Conservation (phyloP, 2,329 filamentous ascomycete species). For the Geoglossum cookeanum region DNA sequence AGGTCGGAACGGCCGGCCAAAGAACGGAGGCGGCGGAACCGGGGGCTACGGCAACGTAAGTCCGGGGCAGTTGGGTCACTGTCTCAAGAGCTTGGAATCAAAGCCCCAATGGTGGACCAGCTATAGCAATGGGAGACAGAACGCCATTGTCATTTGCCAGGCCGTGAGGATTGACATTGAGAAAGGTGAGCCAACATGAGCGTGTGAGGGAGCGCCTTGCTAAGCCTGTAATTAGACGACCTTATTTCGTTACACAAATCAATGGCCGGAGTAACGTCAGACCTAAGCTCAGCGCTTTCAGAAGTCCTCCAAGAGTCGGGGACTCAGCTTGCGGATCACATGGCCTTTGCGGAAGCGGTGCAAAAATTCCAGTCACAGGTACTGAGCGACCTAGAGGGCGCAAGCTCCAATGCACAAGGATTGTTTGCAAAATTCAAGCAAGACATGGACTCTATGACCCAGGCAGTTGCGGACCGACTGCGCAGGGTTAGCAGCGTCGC, state of each 20-base stretch:
- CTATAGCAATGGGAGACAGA: slow-evolving; percentile 42
- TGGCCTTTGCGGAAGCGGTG: slow-evolving; percentile 17
- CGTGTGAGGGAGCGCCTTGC: not conserved
- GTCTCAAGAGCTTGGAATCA: slow-evolving; percentile 33
- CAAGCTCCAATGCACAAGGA: slow-evolving; percentile 12
- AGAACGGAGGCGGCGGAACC: slow-evolving; percentile 1
- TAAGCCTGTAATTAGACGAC: slow-evolving; percentile 15
- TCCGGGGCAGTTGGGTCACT: slow-evolving; percentile 23
- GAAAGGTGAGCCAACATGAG: slow-evolving; percentile 22
- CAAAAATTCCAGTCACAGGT: slow-evolving; percentile 17
- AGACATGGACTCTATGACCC: slow-evolving; percentile 11
- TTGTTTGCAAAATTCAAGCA: slow-evolving; percentile 14
- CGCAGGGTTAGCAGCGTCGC: slow-evolving; percentile 1
- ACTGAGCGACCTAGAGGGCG: slow-evolving; percentile 17
- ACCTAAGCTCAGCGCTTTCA: slow-evolving; percentile 19
- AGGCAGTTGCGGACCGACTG: slow-evolving; percentile 10
- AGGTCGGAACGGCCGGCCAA: slow-evolving; percentile 5
- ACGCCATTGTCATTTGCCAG: slow-evolving; percentile 42
- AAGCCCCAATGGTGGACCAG: slow-evolving; percentile 42
- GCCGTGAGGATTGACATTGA: slow-evolving; percentile 39
- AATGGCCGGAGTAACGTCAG: slow-evolving; percentile 19
- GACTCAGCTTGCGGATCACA: slow-evolving; percentile 15
- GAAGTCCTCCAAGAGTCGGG: slow-evolving; percentile 17
- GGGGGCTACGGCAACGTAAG: slow-evolving; percentile 10
- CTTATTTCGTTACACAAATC: slow-evolving; percentile 22